Evolutionary conservation across 805 yeast genomes (phyloP), one percentile per base, ranked within the genome.

Genomic region (Candida nanaspora): DNA sequence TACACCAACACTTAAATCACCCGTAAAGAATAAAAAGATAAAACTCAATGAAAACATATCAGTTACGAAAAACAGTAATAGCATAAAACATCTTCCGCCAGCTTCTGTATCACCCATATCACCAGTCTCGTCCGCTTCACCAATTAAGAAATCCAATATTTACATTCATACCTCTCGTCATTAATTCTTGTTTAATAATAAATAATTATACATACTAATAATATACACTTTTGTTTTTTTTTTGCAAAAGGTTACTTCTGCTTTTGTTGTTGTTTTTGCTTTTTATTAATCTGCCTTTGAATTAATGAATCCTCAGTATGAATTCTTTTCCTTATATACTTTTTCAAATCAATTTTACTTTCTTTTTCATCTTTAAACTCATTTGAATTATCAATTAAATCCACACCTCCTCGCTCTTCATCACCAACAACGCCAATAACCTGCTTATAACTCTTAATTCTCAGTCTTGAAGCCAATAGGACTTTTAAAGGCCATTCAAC

Each of bases 381-480:
- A 14, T 34, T n/a, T 4, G 37, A 23, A 9, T 15, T 15, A 22
- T 25, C 27, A 15, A n/a, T n/a, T 30, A 16, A 6, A 31, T 19
- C 22, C 7, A 31, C 9, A 8, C 7, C 9, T 6, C 13, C 13
- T n/a, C 21, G 20, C 10, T 34, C 21, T 15, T 20, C 14, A 9
- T 22, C 29, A 11, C 29, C 29, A 15, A 16, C 27, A 6, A 34
- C 20, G 3, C 29, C 29, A 23, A 34, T 25, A 0, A 85, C 80
- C 57, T 89, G 96, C 53, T 88, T 89, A 53, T 82, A 82, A 45
- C 89, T 78, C 51, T 77, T 76, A 23, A 72, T 64, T 46, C 96
- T 72, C 50, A 89, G 64, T 48, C 87, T 66, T 1, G 96, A 96
- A 48, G 75, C 83, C 27, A 83, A 63, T 35, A 88, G 67, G 0